Evolutionary conservation across 2,329 filamentous ascomycete species (phyloP).

Genomic region (Aspergillus luchuensis): DNA sequence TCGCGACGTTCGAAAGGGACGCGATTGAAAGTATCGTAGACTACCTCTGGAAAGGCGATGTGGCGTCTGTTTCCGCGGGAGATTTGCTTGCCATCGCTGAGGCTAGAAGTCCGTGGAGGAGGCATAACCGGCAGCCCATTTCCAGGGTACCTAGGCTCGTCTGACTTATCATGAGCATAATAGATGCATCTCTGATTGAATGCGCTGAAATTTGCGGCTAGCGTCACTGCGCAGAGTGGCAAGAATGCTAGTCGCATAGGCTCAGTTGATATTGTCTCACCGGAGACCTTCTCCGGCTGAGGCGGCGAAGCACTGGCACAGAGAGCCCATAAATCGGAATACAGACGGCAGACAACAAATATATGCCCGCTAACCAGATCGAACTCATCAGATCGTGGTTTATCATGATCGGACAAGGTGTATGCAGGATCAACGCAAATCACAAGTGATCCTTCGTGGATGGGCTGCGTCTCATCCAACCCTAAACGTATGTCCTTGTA

Average conservation of each 20-base stretch:
- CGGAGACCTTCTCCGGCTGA: background rate
- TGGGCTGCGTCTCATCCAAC: constrained; percentile 27
- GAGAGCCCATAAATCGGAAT: constrained; percentile 39
- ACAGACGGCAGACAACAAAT: constrained; percentile 35
- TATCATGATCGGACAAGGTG: constrained; percentile 20
- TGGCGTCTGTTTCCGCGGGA: constrained; percentile 14
- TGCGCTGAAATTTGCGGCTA: constrained; percentile 33
- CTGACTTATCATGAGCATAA: constrained; percentile 4
- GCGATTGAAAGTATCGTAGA: constrained; percentile 21
- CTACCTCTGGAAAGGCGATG: constrained; percentile 22
- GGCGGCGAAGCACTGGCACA: constrained; percentile 31
- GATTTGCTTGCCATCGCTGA: constrained; percentile 28
- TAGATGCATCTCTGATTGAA: constrained; percentile 26
- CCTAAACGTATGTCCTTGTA: constrained; percentile 31
- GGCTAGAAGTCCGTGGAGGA: constrained; percentile 29
- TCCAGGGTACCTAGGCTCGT: constrained; percentile 21
- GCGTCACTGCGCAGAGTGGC: constrained; percentile 36
- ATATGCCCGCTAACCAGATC: constrained; percentile 31
- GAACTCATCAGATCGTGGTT: constrained; percentile 30
- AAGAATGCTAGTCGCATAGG: constrained; percentile 29
- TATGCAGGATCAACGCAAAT: constrained; percentile 30
- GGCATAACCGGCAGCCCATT: constrained; percentile 32
- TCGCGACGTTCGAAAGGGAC: constrained; percentile 15
- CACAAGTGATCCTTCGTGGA: constrained; percentile 35
- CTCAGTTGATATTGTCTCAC: background rate